Percentiles rank a stretch among this genome's conserved stretches.
Evolutionary conservation across 768 basidiomycete species (phyloP).

Genomic region (Termitomyces sp.): DNA sequence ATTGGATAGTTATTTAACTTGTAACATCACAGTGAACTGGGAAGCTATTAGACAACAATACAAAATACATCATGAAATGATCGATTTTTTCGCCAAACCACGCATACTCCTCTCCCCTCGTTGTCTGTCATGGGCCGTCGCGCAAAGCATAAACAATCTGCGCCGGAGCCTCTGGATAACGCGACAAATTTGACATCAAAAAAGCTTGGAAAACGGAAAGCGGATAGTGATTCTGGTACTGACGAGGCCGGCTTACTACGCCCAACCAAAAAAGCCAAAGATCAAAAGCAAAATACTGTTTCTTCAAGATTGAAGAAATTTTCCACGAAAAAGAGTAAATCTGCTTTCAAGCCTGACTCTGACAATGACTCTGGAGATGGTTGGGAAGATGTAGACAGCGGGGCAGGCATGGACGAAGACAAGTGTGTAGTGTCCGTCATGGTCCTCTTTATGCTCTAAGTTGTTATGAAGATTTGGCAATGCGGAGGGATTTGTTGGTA

Average conservation of each 20-base stretch:
- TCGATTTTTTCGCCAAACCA: conserved; percentile 17
- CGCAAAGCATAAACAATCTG: conserved; percentile 79
- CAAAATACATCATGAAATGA: conserved; percentile 18
- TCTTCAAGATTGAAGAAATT: conserved; percentile 19
- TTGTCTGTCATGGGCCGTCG: conserved; percentile 67
- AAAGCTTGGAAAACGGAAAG: conserved; percentile 75
- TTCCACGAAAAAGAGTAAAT: conserved; percentile 18
- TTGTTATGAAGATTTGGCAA: conserved; percentile 40
- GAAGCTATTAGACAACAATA: conserved; percentile 13
- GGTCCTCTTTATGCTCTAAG: conserved; percentile 5
- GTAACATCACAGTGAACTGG: neutral
- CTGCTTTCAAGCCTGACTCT: conserved; percentile 14
- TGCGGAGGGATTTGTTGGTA: conserved; percentile 33
- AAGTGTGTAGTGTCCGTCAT: conserved; percentile 6
- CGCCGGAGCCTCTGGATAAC: conserved; percentile 56
- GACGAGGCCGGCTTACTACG: conserved; percentile 26
- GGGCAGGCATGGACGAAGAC: conserved; percentile 35
- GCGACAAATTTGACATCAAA: conserved; percentile 41
- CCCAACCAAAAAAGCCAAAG: conserved; percentile 47
- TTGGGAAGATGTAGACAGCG: conserved; percentile 63
- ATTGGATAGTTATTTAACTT: conserved; percentile 56
- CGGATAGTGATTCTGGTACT: conserved; percentile 31
- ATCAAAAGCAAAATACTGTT: conserved; percentile 23
- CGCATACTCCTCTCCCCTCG: neutral
- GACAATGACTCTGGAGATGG: conserved; percentile 38